Evolutionary conservation across 164 flowering plant genomes (phyloP).

Genomic region (Magnolia changhungtana): DNA sequence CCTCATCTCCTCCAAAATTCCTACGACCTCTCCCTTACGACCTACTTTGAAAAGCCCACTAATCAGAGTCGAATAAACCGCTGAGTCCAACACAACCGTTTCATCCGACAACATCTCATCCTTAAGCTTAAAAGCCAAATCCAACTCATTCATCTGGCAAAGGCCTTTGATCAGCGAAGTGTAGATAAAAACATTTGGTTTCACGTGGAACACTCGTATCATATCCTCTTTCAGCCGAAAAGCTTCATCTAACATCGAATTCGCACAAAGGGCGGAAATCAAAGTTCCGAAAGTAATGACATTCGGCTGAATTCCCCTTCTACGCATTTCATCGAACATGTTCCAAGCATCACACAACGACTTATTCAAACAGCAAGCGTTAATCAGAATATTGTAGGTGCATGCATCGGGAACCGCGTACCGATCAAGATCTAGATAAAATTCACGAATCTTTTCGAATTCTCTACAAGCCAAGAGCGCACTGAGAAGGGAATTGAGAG

Average conservation of each 20-base stretch:
- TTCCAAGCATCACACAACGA: slow-evolving; percentile 40
- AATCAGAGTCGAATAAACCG: slow-evolving; percentile 57
- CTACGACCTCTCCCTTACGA: slow-evolving; percentile 40
- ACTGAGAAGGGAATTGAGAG: slow-evolving; percentile 47
- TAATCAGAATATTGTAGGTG: slow-evolving; percentile 71
- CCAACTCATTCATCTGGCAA: slow-evolving; percentile 40
- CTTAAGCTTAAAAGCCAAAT: slow-evolving; percentile 51
- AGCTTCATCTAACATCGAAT: slow-evolving; percentile 44
- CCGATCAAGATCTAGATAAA: slow-evolving; percentile 26
- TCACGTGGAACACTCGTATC: slow-evolving; percentile 32
- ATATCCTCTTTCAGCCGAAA: slow-evolving; percentile 54
- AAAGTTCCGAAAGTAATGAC: slow-evolving; percentile 60
- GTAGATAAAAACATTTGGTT: slow-evolving; percentile 41
- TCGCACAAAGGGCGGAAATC: slow-evolving; percentile 41
- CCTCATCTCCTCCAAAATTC: slow-evolving; percentile 56
- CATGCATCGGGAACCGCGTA: slow-evolving; percentile 51
- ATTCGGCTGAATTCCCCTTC: slow-evolving; percentile 44
- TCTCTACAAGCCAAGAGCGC: slow-evolving; percentile 49
- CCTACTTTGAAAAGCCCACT: slow-evolving; percentile 48
- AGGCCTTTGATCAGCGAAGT: slow-evolving; percentile 61
- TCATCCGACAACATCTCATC: slow-evolving; percentile 47
- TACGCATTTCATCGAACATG: slow-evolving; percentile 64
- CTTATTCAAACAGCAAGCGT: slow-evolving; percentile 29
- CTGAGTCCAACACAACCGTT: slow-evolving; percentile 35
- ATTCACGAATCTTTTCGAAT: slow-evolving; percentile 36